phyloP scores from a whole-genome alignment of 495 filamentous ascomycete genomes.

The Talaromyces stipitatus region DNA sequence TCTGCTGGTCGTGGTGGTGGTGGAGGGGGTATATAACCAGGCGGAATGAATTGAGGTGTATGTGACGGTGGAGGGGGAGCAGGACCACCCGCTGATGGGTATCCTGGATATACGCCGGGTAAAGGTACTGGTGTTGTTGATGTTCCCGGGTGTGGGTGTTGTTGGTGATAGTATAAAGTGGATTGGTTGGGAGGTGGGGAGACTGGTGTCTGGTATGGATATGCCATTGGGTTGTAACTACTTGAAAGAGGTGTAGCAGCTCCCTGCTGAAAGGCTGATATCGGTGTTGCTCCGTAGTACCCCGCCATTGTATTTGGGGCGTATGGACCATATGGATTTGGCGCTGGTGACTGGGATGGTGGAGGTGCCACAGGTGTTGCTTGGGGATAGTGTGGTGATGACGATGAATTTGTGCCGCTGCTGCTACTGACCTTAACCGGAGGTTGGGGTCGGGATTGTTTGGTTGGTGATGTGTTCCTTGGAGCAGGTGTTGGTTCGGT shows the following conservation, averaged over 20 bases:
- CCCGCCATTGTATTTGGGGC: constrained; percentile 15
- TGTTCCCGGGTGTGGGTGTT: constrained; percentile 21
- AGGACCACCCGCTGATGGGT: constrained; percentile 19
- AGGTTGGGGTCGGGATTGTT: constrained; percentile 36
- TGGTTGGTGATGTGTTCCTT: constrained; percentile 23
- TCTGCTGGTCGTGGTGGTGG: constrained; percentile 80
- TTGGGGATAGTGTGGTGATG: constrained; percentile 43
- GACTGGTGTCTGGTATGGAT: constrained; percentile 40
- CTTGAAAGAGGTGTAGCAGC: constrained; percentile 37
- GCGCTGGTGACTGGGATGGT: constrained; percentile 33
- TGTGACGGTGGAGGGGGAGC: constrained; percentile 24
- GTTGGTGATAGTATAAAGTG: constrained; percentile 1
- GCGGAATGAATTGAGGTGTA: constrained; percentile 48
- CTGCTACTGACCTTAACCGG: constrained; percentile 21
- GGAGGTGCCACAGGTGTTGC: constrained; percentile 18
- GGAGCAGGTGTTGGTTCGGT: constrained; percentile 53
- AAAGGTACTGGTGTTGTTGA: constrained; percentile 31
- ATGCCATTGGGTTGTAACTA: constrained; percentile 49
- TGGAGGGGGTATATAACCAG: constrained; percentile 84
- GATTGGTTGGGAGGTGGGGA: constrained; percentile 36
- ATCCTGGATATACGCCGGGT: constrained; percentile 12
- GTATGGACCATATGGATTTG: constrained; percentile 37
- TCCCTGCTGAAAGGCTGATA: constrained; percentile 39
- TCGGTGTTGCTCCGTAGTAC: constrained; percentile 14
- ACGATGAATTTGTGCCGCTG: constrained; percentile 18